Conservation (phyloP, 2,329 filamentous ascomycete genomes). For the Botrytis galanthina region DNA sequence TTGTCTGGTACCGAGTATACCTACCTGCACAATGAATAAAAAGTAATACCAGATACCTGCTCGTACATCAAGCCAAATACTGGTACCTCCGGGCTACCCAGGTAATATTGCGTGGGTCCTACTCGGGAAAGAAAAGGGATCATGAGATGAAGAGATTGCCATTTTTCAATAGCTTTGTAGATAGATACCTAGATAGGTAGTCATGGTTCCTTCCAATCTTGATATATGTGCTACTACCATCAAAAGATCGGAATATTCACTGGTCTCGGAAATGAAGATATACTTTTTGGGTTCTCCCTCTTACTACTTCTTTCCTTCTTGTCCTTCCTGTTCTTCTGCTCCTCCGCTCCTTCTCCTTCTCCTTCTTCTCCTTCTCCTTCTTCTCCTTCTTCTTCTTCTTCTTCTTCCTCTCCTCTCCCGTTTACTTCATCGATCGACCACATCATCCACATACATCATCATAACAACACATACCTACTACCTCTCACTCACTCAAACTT, state of each 20-base stretch:
- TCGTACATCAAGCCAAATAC: not conserved
- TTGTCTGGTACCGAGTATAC: no score
- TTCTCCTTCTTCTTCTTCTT: no score
- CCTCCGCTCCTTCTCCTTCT: no score
- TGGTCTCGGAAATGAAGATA: not conserved
- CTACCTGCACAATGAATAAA: no score
- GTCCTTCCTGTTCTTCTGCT: no score
- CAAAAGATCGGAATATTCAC: not conserved
- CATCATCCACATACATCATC: not conserved
- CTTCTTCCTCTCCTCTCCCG: not conserved
- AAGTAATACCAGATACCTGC: not conserved
- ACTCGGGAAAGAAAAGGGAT: not conserved
- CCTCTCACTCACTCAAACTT: not conserved
- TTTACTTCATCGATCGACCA: not conserved
- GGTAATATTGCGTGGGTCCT: not conserved
- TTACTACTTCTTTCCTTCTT: not conserved
- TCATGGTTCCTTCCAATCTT: not conserved
- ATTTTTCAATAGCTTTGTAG: not conserved
- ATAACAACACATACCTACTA: not conserved
- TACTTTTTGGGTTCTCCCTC: not conserved
- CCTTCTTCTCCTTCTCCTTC: no score
- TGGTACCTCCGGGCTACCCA: not conserved
- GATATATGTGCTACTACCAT: not conserved
- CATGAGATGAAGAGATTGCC: not conserved
- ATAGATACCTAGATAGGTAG: not conserved